Evolutionary conservation across 768 basidiomycete genomes (phyloP), one percentile per base, ranked within the genome.

Genomic region (Boletales sp.): DNA sequence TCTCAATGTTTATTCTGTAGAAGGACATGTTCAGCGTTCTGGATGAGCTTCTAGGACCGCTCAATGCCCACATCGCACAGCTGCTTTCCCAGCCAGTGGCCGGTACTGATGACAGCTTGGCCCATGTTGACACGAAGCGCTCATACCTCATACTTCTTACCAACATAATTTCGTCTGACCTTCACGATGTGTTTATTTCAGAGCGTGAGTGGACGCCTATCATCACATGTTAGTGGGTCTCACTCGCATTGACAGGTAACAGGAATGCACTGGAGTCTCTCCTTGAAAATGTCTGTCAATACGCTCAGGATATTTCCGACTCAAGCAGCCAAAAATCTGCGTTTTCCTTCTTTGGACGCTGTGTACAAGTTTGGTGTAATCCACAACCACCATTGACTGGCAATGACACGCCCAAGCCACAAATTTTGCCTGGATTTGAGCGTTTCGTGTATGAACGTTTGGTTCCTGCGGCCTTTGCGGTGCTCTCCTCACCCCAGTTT

Each of bases 401-500:
- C 3, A 67, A 75, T 18, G 72, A 74, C 43, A 72, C 73, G 14
- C 53, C 54, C 14, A 52, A 45, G 34, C 64, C 59, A 31, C 60
- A 58, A 21, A 71, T 75, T 11, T 69, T 98, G 39, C 92, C 93
- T 11, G 94, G 95, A 1, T 97, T 97, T 57, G 94, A 97, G 57
- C 79, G 82, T 13, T 94, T 94, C 65, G 80, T 95, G 29, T 98
- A 98, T 60, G 87, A 94, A 53, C 81, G 84, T 12, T 69, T 95
- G 31, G 74, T 98, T 45, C 90, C 92, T 11, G 72, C 82, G 3
- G 86, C 85, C 19, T 97, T 99, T 67, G 78, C 83, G 8, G 81
- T 97, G 5, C 81, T 92, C 1, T 84, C 89, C 11, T 73, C 78
- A 9, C 82, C 87, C 0, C 81, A 84, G 36, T 90, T 97, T 65